Evolutionary conservation across 139 green algal species (phyloP).

Genomic region (Astrephomene gubernaculifera): DNA sequence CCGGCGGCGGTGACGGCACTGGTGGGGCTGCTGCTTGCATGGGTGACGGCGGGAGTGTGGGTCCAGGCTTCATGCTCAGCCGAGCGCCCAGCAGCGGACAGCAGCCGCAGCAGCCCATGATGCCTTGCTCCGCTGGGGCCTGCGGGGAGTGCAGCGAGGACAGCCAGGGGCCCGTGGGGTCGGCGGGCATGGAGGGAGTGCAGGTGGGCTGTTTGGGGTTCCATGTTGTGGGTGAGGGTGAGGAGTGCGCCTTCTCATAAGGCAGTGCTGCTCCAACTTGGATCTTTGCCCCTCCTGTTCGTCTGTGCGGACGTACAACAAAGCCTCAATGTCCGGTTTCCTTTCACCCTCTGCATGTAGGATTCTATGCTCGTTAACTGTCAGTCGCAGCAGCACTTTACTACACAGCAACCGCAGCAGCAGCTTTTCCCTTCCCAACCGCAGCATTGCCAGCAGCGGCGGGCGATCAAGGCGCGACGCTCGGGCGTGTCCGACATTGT

Average conservation of each 20-base stretch:
- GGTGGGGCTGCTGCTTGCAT: neutral
- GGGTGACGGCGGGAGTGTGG: neutral
- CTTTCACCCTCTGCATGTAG: too few relatives aligned
- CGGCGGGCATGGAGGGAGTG: neutral
- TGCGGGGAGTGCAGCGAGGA: neutral
- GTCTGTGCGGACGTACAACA: too few relatives aligned
- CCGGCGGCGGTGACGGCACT: neutral
- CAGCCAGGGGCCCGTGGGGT: neutral
- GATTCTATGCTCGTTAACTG: too few relatives aligned
- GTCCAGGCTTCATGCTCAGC: neutral
- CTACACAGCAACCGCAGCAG: neutral
- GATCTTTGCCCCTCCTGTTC: too few relatives aligned
- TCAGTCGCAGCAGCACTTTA: too few relatives aligned
- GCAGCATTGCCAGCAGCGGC: constrained; percentile 13
- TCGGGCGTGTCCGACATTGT: constrained; percentile 41
- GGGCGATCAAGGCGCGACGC: constrained; percentile 20
- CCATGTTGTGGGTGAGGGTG: neutral
- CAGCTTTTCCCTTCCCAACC: neutral
- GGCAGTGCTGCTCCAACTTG: too few relatives aligned
- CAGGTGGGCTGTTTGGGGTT: constrained; percentile 3
- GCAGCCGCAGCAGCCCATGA: constrained; percentile 4
- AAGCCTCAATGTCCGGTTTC: too few relatives aligned
- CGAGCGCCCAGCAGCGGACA: neutral
- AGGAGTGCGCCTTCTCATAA: neutral
- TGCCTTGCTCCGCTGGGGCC: constrained; percentile 17